Conservation (phyloP, 2,329 filamentous ascomycete species). For the Dactylellina leptospora region DNA sequence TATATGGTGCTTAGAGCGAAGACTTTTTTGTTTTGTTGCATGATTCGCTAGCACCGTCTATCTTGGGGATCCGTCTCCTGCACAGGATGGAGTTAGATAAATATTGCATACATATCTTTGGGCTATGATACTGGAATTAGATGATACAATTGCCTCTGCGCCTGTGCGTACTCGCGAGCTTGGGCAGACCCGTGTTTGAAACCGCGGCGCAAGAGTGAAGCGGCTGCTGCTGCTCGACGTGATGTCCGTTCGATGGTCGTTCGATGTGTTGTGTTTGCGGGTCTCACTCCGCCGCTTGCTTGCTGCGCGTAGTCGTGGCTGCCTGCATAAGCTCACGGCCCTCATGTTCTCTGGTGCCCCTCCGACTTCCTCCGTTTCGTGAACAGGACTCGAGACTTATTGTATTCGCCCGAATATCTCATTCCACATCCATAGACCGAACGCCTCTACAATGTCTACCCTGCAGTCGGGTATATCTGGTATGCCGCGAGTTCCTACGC, state of each 20-base stretch:
- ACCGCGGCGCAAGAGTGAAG: neutral
- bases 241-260: neutral
- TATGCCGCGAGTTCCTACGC: constrained; percentile 3
- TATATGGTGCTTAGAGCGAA: constrained; percentile 51
- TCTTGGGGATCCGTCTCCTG: constrained; percentile 19
- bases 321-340: constrained; percentile 11
- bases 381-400: too few species aligned
- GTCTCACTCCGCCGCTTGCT: constrained; percentile 3
- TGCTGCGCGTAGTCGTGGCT: constrained; percentile 28
- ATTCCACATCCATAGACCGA: too few species aligned
- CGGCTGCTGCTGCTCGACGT: neutral
- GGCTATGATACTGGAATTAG: too few species aligned
- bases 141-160: too few species aligned
- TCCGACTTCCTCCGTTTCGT: neutral
- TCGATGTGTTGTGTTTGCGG: constrained; percentile 38
- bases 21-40: constrained; percentile 34
- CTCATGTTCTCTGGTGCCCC: constrained; percentile 2
- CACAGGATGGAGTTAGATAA: constrained; percentile 52
- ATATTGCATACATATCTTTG: constrained; percentile 53
- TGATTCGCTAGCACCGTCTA: constrained; percentile 54
- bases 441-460: too few species aligned
- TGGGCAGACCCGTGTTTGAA: neutral
- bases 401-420: too few species aligned
- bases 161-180: too few species aligned
- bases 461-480: constrained; percentile 32